These are phyloP conservation scores for Pedinophyceae sp. DNA, from an alignment of 139 green algal genomes.

Conservation along the genomic window DNA sequence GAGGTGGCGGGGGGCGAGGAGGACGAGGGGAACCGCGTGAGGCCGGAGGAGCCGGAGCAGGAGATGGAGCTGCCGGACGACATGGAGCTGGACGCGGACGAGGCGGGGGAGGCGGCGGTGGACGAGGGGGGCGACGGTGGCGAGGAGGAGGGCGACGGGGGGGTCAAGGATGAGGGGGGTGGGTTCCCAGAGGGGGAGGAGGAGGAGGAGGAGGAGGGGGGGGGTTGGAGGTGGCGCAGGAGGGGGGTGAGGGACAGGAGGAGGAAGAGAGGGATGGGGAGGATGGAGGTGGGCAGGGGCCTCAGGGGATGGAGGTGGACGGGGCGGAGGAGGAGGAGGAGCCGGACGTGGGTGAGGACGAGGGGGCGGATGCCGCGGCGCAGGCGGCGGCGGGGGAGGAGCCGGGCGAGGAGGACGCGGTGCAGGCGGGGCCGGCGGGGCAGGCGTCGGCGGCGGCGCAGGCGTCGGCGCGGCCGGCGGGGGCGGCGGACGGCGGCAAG, in stretches of 20 bases:
- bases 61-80: slow-evolving; percentile 7
- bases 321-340: slow-evolving; percentile 5
- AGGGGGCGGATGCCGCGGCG: slow-evolving; percentile 9
- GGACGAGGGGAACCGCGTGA: slow-evolving; percentile 7
- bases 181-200: slow-evolving; percentile 11
- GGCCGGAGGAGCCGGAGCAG: slow-evolving; percentile 4
- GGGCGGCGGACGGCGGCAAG: slow-evolving; percentile 8
- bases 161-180: slow-evolving; percentile 5
- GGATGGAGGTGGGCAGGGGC: slow-evolving; percentile 9
- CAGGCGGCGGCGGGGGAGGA: slow-evolving; percentile 14
- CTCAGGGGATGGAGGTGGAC: slow-evolving; percentile 13
- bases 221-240: slow-evolving; percentile 8
- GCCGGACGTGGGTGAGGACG: slow-evolving; percentile 8
- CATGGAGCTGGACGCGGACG: slow-evolving; percentile 11
- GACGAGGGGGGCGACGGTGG: slow-evolving; percentile 4
- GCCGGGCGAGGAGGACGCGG: slow-evolving; percentile 9
- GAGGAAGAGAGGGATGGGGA: background rate
- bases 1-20: slow-evolving; percentile 8
- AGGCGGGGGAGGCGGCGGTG: slow-evolving; percentile 11
- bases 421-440: slow-evolving; percentile 33
- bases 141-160: background rate
- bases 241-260: slow-evolving; percentile 13
- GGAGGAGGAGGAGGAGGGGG: slow-evolving; percentile 9
- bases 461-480: slow-evolving; percentile 9
- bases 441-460: slow-evolving; percentile 19